Evolutionary conservation across 164 flowering plant genomes (phyloP).

Genomic region (Platanus orientalis): DNA sequence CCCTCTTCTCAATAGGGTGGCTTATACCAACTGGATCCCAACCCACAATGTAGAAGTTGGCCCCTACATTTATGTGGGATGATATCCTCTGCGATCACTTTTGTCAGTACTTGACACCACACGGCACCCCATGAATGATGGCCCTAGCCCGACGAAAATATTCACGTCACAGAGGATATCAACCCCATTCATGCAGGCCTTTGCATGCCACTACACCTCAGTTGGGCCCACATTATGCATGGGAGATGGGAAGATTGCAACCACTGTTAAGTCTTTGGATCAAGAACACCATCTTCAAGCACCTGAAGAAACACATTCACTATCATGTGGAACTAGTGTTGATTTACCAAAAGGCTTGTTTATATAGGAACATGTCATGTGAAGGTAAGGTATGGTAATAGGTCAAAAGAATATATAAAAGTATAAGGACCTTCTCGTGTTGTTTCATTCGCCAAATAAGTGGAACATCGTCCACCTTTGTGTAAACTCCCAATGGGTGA

Average conservation of each 20-base stretch:
- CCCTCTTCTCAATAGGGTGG: constrained; percentile 57
- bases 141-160: too few species aligned
- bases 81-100: too few species aligned
- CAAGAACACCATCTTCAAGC: constrained; percentile 95
- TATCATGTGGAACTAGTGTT: constrained; percentile 1
- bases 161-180: too few species aligned
- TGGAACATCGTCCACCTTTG: too few species aligned
- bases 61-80: too few species aligned
- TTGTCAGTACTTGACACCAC: too few species aligned
- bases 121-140: too few species aligned
- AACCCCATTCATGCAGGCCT: constrained; percentile 94
- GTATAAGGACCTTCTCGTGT: constrained; percentile 68
- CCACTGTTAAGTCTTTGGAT: constrained; percentile 84
- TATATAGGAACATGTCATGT: not conserved
- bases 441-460: constrained; percentile 91
- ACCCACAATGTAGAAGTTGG: too few species aligned
- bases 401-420: not conserved
- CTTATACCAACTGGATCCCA: constrained; percentile 94
- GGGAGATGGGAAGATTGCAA: constrained; percentile 95
- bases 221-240: constrained; percentile 99
- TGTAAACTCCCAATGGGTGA: too few species aligned
- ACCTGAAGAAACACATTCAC: constrained; percentile 41
- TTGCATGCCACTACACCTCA: constrained; percentile 99
- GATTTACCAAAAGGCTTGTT: not conserved
- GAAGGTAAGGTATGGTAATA: not conserved